Base-by-base conservation (phyloP, 495 filamentous ascomycete species). In the Aspergillus baeticus region DNA sequence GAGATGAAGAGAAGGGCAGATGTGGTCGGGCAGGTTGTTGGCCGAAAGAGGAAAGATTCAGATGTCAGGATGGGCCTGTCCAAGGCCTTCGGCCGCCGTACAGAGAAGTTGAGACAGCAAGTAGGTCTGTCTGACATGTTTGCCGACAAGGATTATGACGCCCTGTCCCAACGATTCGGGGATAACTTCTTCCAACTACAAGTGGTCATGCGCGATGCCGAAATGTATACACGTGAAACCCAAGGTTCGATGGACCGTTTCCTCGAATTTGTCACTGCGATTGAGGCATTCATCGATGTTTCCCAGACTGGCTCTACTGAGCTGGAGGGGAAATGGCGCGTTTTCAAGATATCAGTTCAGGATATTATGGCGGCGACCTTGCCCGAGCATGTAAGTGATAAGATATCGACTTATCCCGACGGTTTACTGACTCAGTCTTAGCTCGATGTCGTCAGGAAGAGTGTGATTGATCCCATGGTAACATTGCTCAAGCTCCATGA, bases 1-100 rank as follows among this genome's bases (percentile, higher is more conserved):
- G 90, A 92, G 56, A 80, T 90, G 59, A 97, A 96, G 71, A 92
- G 90, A 68, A 88, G 93, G 11, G 90, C 89, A 21, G 90, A 96
- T 59, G 81, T 96, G 52, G 87, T 98, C 22, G 90, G 88, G 6
- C 87, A 95, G 68, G 91, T 95, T 58, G 86, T 94, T 36, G 82
- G 85, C 43, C 82, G 90, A 37, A 94, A 94, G 71, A 85, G 90
- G 58, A 95, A 95, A 64, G 90, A 96, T 57, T 92, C 90, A 0
- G 91, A 96, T 74, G 88, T 93, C 50, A 83, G 89, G 43, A 77
- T 87, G 34, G 89, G 90, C 17, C 73, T 98, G 18, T 86, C 89
- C 2, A 93, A 96, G 61, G 90, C 87, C 2, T 92, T 98, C 72
- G 88, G 88, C 49, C 87, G 90, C 54, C 85, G 89, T 33, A 89